These are phyloP conservation scores for Oryza glaberrima DNA, from an alignment of 176 grass and related monocot genomes.

Conservation along the genomic window DNA sequence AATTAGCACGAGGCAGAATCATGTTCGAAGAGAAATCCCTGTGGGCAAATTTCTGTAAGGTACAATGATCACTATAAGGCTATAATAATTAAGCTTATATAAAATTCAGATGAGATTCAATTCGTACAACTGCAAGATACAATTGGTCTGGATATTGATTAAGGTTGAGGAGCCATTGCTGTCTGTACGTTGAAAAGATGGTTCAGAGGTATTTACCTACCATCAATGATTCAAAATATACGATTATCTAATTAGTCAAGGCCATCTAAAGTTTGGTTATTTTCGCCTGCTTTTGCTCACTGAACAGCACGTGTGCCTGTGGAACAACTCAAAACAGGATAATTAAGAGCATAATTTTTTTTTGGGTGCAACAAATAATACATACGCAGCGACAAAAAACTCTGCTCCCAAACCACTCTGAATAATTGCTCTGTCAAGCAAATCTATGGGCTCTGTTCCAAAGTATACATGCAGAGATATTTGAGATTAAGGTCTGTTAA, in stretches of 20 bases:
- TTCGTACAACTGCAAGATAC: neutral
- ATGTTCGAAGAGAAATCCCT: too few species aligned
- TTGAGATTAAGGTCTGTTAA: neutral
- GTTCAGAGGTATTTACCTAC: neutral
- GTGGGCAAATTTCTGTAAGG: too few species aligned
- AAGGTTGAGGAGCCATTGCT: conserved; percentile 18
- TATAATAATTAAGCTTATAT: neutral
- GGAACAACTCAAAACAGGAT: neutral
- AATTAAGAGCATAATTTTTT: neutral
- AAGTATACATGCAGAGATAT: neutral
- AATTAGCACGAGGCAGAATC: too few species aligned
- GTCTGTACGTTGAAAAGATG: conserved; percentile 14
- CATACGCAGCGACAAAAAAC: neutral
- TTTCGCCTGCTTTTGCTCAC: neutral
- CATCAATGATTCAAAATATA: neutral
- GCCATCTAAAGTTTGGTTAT: neutral
- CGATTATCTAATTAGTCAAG: neutral
- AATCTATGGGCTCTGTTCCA: neutral
- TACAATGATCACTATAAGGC: too few species aligned
- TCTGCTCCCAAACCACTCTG: neutral
- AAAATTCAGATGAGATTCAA: neutral
- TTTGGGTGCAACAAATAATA: neutral
- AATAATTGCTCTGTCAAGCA: neutral
- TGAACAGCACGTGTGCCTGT: neutral
- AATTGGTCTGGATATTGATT: neutral